Base-by-base conservation (phyloP, 2,329 filamentous ascomycete genomes). In the Hypoxylon sp. region DNA sequence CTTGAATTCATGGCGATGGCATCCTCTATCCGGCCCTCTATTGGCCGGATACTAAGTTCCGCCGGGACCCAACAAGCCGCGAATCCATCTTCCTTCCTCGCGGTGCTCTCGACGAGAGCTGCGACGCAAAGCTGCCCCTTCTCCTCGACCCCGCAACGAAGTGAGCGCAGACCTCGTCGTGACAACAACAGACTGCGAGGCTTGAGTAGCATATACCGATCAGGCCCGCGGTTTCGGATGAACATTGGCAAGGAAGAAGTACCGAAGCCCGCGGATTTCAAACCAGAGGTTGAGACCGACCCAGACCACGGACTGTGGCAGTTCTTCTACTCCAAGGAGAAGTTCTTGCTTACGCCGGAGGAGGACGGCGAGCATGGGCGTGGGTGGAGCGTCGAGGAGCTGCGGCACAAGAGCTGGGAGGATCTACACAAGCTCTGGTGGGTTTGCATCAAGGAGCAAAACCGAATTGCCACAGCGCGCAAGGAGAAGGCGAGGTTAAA, bases 381-480 rank as follows among this genome's bases (percentile, higher is more conserved):
- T 44, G 78, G 84, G 19, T 99, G 94, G 94, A 85, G 81, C 7
- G 85, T 89, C 5, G 83, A 90, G 73, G 94, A 99, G 76, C 78
- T 99, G 66, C 83, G 92, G 57, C 79, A 82, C 57, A 97, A 97
- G 75, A 91, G 88, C 57, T 99, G 91, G 90, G 90, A 96, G 55
- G 92, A 97, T 71, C 75, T 99, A 64, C 92, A 97, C 72, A 78
- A 80, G 55, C 79, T 99, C 67, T 99, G 93, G 91, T 99, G 92
- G 91, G 83, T 91, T 46, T 97, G 94, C 70, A 82, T 88, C 53
- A 91, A 90, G 75, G 94, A 99, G 76, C 80, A 89, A 65, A 99
- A 99, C 74, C 83, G 90, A 62, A 83, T 97, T 63, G 80, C 84
- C n/a, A 97, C 95, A 20, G 86, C 88, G 61, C 78, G 79, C 43